phyloP scores from a whole-genome alignment of 306 rosid species.

The Prosopis cineraria region DNA sequence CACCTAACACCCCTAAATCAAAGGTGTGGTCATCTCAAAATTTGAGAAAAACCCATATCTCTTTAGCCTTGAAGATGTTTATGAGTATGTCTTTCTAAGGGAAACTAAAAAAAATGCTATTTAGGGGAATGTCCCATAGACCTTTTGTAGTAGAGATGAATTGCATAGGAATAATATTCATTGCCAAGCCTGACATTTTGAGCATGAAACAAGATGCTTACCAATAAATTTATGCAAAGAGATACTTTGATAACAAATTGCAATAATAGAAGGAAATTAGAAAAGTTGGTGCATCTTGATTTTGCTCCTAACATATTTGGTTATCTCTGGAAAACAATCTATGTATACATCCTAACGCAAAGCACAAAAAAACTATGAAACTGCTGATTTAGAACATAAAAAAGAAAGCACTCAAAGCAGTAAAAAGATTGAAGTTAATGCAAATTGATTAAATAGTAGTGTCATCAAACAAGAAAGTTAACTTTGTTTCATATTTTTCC shows the following conservation, averaged over 20 bases:
- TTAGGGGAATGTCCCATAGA: neutral
- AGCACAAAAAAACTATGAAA: no score
- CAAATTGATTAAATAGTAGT: neutral
- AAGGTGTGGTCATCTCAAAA: no score
- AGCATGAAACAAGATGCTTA: slow-evolving; percentile 19
- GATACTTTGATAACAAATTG: neutral
- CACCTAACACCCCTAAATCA: no score
- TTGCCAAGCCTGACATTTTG: neutral
- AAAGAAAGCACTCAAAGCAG: neutral
- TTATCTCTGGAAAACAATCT: neutral
- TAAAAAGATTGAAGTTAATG: neutral
- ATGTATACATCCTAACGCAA: neutral
- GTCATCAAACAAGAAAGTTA: slow-evolving; percentile 22
- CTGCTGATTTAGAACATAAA: neutral
- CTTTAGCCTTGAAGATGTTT: no score
- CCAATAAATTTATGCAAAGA: neutral
- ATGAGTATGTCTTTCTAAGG: no score
- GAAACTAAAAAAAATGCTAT: slow-evolving; percentile 21
- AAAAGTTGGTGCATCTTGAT: neutral
- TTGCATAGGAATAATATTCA: neutral
- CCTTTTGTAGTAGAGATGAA: slow-evolving; percentile 1
- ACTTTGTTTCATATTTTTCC: slow-evolving; percentile 5
- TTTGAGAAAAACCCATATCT: no score
- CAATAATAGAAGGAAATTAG: neutral
- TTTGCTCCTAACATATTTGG: neutral